A percentile compares a stretch with the other conserved stretches of the same genome.
phyloP scores from a whole-genome alignment of 306 rosid species.

The Medicago arabica region DNA sequence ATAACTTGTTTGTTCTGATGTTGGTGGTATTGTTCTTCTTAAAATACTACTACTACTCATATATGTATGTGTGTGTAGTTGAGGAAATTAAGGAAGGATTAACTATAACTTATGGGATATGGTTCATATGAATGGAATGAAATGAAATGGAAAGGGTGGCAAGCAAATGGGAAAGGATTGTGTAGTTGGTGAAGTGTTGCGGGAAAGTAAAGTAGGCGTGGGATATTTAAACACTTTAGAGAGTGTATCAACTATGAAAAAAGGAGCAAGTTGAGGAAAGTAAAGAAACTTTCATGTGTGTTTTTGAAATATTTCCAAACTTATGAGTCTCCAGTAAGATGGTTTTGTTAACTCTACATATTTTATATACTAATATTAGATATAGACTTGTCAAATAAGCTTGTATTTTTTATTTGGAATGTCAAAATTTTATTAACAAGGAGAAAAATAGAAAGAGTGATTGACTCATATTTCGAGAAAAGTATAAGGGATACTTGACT shows the following conservation, averaged over 20 bases:
- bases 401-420: too few species aligned
- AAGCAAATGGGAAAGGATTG: neutral
- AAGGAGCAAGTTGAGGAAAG: neutral
- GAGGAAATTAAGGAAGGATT: neutral
- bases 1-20: neutral
- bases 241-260: neutral
- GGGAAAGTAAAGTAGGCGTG: neutral
- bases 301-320: neutral
- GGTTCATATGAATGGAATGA: neutral
- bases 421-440: too few species aligned
- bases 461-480: too few species aligned
- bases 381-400: too few species aligned
- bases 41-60: neutral
- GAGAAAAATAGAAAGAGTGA: too few species aligned
- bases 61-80: neutral
- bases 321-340: neutral
- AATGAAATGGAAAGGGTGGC: neutral
- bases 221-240: conserved; percentile 12
- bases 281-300: neutral
- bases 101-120: neutral
- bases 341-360: neutral
- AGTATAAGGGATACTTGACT: too few species aligned
- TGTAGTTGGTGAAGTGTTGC: neutral
- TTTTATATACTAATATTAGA: neutral
- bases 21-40: neutral